Conservation (phyloP, 768 basidiomycete species). For the Sistotremastrum suecicum region DNA sequence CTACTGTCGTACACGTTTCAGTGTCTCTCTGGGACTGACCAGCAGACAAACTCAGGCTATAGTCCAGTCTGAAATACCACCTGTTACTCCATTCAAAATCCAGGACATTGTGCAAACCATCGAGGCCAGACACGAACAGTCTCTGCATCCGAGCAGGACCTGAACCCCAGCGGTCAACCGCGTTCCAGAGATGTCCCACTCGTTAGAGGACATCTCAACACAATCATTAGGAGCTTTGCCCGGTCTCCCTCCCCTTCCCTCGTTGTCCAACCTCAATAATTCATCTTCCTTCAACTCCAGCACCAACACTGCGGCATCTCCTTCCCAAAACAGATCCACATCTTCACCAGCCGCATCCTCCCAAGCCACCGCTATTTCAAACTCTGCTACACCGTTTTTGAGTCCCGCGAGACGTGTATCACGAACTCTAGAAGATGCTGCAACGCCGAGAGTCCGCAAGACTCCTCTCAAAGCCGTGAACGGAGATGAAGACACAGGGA, state of each 20-base stretch:
- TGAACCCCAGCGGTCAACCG: no score
- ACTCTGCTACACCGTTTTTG: conserved; percentile 24
- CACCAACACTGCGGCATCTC: conserved; percentile 35
- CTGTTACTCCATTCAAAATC: no score
- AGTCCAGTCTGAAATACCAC: no score
- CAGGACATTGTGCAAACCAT: no score
- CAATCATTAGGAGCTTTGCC: conserved; percentile 33
- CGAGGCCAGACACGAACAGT: no score
- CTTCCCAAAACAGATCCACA: conserved; percentile 35
- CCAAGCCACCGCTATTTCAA: conserved; percentile 17
- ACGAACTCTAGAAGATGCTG: conserved; percentile 23
- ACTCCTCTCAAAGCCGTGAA: conserved; percentile 1
- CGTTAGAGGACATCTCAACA: conserved; percentile 21
- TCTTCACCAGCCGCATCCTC: conserved; percentile 25
- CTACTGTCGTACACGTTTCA: no score
- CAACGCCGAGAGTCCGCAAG: conserved; percentile 23
- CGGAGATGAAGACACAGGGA: conserved; percentile 17
- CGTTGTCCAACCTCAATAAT: conserved; percentile 28
- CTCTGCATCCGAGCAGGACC: no score
- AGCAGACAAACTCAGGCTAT: no score
- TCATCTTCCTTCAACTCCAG: conserved; percentile 27
- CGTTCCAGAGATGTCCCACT: no score
- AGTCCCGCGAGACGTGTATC: neutral
- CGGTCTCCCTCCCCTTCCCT: conserved; percentile 49
- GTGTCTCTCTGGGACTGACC: no score